phyloP scores from a whole-genome alignment of 208 protist genomes.

The Acanthamoeba rhysodes region DNA sequence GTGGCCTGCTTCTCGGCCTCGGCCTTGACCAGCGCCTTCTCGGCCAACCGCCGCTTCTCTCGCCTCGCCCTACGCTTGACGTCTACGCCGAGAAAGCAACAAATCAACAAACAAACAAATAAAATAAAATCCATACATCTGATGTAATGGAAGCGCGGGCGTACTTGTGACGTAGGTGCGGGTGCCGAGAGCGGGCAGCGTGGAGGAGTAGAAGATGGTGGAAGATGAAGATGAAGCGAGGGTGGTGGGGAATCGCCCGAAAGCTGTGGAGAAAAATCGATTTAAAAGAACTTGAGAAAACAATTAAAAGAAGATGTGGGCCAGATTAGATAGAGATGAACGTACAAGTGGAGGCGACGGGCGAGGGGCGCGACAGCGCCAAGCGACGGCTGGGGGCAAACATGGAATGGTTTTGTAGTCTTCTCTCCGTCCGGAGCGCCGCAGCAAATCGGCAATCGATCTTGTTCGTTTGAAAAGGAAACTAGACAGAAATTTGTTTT shows the following conservation, averaged over 20 bases:
- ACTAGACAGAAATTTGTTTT: too few species aligned
- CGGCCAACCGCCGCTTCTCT: constrained; percentile 27
- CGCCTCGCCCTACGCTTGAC: background rate
- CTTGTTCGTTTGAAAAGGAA: background rate
- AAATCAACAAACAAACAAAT: background rate
- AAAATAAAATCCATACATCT: background rate
- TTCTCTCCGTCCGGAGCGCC: background rate
- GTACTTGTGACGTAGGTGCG: constrained; percentile 37
- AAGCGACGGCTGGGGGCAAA: background rate
- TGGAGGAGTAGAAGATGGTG: too few species aligned
- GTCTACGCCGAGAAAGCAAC: background rate
- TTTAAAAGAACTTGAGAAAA: too few species aligned
- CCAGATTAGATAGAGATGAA: background rate
- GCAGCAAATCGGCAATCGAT: too few species aligned
- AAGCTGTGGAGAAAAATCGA: background rate
- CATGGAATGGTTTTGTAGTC: background rate
- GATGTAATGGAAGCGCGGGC: background rate
- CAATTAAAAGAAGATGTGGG: background rate
- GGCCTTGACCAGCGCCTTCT: constrained; percentile 19
- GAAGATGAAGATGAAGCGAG: too few species aligned
- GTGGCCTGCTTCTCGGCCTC: constrained; percentile 45
- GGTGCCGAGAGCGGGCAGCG: background rate
- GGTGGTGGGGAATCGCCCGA: too few species aligned
- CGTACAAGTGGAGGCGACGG: too few species aligned
- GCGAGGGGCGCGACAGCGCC: background rate